Base-by-base conservation (phyloP, 2,329 filamentous ascomycete genomes). In the Nothophaeocryptopus gaeumannii region DNA sequence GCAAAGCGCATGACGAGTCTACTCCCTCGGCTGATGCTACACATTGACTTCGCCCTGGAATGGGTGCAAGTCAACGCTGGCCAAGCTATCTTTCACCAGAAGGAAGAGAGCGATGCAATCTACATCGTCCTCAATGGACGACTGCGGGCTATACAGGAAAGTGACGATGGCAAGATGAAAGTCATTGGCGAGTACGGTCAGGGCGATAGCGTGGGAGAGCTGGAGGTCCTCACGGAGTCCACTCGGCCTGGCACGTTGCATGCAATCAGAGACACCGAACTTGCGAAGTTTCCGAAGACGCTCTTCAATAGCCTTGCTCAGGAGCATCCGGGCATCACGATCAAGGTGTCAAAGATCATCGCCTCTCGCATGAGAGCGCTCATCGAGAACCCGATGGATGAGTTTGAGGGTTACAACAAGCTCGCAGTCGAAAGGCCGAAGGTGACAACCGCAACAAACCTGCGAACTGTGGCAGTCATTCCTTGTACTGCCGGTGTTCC, bases 341-440 rank as follows among this genome's bases (percentile, higher is more conserved):
- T 99, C 69, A 96, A 97, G 70, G 95, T 99, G 26, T 97, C 93
- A 1, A 99, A 97, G 70, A 93, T 99, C 60, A 96, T 99, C 62
- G 93, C 93, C 0, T 90, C 91, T 32, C 84, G 93, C 2, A 97
- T 99, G 93, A 80, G 92, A 53, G 82, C 88, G 36, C 73, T 96
- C 34, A 82, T 97, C 14, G 89, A 97, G 60, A 86, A 91, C 61
- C 88, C 89, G 1, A 73, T 88, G 12, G 75, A 78, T 5, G 73
- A 74, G n/a, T 74, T 77, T 10, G 72, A 73, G 15, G 55, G 52
- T 26, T 65, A 67, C 41, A 65, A 62, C 46, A 67, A 64, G 42
- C 68, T 72, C 40, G 72, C 73, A 37, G 72, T 74, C 2, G 79
- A 80, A 3, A 78, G 81, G 1, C 78, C 77, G 31, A 86, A 83